phyloP scores from a whole-genome alignment of 805 yeast genomes.

The Candida ponderosae region DNA sequence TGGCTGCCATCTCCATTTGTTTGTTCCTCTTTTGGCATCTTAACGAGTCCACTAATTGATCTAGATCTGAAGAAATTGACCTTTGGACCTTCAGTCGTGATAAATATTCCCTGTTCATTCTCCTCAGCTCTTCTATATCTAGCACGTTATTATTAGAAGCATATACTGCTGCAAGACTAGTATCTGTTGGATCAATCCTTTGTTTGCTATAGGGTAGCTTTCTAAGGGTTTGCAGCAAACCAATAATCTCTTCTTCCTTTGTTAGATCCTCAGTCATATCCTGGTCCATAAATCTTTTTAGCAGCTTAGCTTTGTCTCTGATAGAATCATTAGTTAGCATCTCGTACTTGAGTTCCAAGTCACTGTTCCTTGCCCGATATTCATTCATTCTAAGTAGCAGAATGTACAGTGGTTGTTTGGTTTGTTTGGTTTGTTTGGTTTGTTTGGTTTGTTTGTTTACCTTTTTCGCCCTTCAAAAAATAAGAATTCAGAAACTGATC shows the following conservation, averaged over 20 bases:
- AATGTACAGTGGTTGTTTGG: too few relatives aligned
- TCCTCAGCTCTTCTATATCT: background rate
- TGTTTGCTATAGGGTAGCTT: background rate
- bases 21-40: background rate
- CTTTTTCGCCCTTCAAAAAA: too few relatives aligned
- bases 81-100: background rate
- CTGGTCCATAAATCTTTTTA: background rate
- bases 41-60: background rate
- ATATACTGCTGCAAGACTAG: background rate
- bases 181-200: background rate
- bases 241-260: background rate
- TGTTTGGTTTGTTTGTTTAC: too few relatives aligned
- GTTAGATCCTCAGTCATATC: background rate
- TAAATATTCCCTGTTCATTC: too few relatives aligned
- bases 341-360: too few relatives aligned
- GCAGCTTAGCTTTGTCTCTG: too few relatives aligned
- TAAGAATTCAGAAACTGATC: too few relatives aligned
- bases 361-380: too few relatives aligned
- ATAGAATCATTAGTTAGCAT: too few relatives aligned
- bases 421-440: too few relatives aligned
- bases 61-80: background rate
- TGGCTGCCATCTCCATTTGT: too few relatives aligned
- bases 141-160: background rate
- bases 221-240: background rate
- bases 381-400: too few relatives aligned